A percentile compares a stretch with the other conserved stretches of the same genome.
Conservation (phyloP, 371 early-diverging fungal genomes). For the Mortierella sp. region DNA sequence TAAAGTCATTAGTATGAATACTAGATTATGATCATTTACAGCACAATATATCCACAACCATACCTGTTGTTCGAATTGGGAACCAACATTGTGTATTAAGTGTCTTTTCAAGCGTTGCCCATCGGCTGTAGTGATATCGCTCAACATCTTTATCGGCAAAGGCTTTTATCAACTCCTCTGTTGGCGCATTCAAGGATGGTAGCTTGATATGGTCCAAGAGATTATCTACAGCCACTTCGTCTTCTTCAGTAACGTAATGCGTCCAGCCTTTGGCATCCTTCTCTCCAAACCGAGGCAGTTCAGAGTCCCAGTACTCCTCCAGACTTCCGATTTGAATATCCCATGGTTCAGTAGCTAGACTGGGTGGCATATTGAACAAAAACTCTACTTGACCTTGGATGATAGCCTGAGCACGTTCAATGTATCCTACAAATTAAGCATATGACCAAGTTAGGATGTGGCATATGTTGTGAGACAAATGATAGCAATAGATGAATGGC, state of each 20-base stretch:
- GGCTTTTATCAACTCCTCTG: slow-evolving; percentile 31
- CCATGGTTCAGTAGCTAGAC: slow-evolving; percentile 56
- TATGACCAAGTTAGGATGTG: background rate
- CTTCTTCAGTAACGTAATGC: slow-evolving; percentile 51
- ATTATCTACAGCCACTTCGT: slow-evolving; percentile 37
- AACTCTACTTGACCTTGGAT: slow-evolving; percentile 84
- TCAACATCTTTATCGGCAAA: slow-evolving; percentile 40
- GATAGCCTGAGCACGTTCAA: slow-evolving; percentile 75
- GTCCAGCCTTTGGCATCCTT: slow-evolving; percentile 74
- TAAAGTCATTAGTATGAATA: background rate
- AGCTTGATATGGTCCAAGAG: slow-evolving; percentile 45
- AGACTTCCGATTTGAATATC: slow-evolving; percentile 69
- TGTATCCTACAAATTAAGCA: slow-evolving; percentile 66
- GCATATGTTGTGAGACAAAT: background rate
- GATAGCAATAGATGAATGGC: background rate
- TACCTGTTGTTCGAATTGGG: slow-evolving; percentile 47
- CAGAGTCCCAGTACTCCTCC: slow-evolving; percentile 84
- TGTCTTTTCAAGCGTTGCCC: slow-evolving; percentile 48
- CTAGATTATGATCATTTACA: background rate
- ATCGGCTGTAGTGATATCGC: slow-evolving; percentile 34
- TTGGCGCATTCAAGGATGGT: slow-evolving; percentile 17
- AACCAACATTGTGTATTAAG: slow-evolving; percentile 35
- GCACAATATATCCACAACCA: background rate
- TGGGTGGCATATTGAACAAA: slow-evolving; percentile 72
- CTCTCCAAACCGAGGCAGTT: slow-evolving; percentile 83